phyloP scores from a whole-genome alignment of 495 filamentous ascomycete species.

The Penicillium flavigenum region DNA sequence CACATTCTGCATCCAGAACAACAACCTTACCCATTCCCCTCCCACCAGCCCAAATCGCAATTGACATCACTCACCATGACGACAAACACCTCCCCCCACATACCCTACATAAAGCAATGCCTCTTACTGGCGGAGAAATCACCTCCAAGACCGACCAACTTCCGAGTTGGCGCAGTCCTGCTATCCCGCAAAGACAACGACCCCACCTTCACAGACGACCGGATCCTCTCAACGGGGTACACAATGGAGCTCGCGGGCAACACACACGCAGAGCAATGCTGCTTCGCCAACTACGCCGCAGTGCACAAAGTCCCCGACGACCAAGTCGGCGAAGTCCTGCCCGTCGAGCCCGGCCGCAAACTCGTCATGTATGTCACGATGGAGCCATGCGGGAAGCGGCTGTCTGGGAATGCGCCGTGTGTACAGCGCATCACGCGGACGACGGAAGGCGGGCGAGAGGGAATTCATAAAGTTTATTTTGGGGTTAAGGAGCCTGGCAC shows the following conservation, averaged over 20 bases:
- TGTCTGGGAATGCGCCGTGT: slow-evolving; percentile 81
- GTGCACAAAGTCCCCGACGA: slow-evolving; percentile 53
- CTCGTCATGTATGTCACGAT: slow-evolving; percentile 86
- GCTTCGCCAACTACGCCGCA: slow-evolving; percentile 71
- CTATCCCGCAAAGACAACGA: slow-evolving; percentile 51
- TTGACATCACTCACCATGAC: slow-evolving; percentile 16
- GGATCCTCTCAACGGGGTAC: slow-evolving; percentile 79
- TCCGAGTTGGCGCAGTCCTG: slow-evolving; percentile 85
- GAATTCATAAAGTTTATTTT: slow-evolving; percentile 77
- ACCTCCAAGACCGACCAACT: slow-evolving; percentile 84
- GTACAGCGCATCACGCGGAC: slow-evolving; percentile 74
- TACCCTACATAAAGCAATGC: slow-evolving; percentile 67
- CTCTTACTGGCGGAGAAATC: slow-evolving; percentile 73
- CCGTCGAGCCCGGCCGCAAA: slow-evolving; percentile 36
- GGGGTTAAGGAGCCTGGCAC: slow-evolving; percentile 85
- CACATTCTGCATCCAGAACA: background rate
- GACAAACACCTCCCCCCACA: slow-evolving; percentile 48
- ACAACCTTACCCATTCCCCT: background rate
- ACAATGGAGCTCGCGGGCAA: slow-evolving; percentile 89
- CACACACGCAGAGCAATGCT: slow-evolving; percentile 94
- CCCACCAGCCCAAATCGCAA: background rate
- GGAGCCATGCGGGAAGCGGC: slow-evolving; percentile 81
- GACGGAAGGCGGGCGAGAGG: slow-evolving; percentile 36
- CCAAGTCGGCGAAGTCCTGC: slow-evolving; percentile 54
- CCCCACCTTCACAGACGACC: slow-evolving; percentile 42